Evolutionary conservation across 345 rosid species (phyloP).

Genomic region (Pistacia vera): DNA sequence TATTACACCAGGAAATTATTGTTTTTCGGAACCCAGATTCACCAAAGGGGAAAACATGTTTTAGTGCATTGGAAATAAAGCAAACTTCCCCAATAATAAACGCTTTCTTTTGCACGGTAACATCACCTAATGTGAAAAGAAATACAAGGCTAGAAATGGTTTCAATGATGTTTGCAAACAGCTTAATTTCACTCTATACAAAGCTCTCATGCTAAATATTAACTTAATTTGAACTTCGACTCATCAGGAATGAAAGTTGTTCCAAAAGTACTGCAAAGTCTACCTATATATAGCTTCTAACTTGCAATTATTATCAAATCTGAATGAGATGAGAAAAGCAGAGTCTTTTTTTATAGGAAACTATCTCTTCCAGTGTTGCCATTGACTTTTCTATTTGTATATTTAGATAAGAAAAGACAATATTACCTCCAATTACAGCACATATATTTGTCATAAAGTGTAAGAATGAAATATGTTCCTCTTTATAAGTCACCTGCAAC

Average conservation of each 20-base stretch:
- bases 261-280: background rate
- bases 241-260: background rate
- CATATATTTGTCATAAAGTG: constrained; percentile 88
- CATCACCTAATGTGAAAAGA: no score
- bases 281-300: background rate
- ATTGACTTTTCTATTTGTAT: background rate
- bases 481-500: constrained; percentile 73
- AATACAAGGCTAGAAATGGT: no score
- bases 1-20: no score
- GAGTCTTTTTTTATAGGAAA: background rate
- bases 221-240: background rate
- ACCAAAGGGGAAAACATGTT: no score
- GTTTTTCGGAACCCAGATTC: no score
- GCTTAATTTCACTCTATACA: background rate
- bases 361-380: background rate
- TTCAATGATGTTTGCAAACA: background rate
- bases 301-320: background rate
- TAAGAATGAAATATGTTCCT: constrained; percentile 71
- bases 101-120: no score
- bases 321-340: background rate
- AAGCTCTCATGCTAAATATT: no score
- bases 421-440: constrained; percentile 82
- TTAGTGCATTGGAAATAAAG: no score
- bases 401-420: background rate
- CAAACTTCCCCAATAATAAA: no score